Conservation (phyloP, 768 basidiomycete genomes). For the Mycena leptocephala region DNA sequence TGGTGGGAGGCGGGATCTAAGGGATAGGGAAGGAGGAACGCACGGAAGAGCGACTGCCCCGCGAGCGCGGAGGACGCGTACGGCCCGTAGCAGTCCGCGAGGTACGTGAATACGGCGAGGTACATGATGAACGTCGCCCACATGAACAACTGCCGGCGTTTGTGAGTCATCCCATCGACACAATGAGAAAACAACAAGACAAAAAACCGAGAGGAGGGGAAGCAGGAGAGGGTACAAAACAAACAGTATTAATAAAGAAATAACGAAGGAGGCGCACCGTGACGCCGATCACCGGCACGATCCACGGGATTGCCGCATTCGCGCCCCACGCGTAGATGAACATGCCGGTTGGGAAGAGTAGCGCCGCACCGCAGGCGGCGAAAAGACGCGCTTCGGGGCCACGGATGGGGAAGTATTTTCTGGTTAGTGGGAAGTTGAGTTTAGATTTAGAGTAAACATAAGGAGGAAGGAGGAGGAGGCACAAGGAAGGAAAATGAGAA, state of each 20-base stretch:
- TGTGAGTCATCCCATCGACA: neutral
- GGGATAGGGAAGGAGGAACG: conserved; percentile 31
- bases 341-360: conserved; percentile 68
- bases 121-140: conserved; percentile 58
- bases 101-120: conserved; percentile 59
- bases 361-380: conserved; percentile 62
- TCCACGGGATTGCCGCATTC: conserved; percentile 66
- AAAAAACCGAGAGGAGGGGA: too few species aligned
- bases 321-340: conserved; percentile 81
- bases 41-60: conserved; percentile 61
- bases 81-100: conserved; percentile 61
- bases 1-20: neutral
- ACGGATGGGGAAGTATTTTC: conserved; percentile 42
- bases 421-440: conserved; percentile 28
- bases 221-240: too few species aligned
- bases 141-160: conserved; percentile 52
- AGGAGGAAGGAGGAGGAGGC: neutral
- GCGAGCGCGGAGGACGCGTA: conserved; percentile 69
- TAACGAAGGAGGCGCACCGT: conserved; percentile 41
- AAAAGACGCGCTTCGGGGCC: conserved; percentile 69
- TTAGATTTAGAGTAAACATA: neutral
- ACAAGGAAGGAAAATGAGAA: neutral
- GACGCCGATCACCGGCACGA: conserved; percentile 66
- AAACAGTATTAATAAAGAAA: neutral
- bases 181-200: too few species aligned